Conservation (phyloP, 1,284 basidiomycete species). For the Pseudomicrostroma phylloplanum region DNA sequence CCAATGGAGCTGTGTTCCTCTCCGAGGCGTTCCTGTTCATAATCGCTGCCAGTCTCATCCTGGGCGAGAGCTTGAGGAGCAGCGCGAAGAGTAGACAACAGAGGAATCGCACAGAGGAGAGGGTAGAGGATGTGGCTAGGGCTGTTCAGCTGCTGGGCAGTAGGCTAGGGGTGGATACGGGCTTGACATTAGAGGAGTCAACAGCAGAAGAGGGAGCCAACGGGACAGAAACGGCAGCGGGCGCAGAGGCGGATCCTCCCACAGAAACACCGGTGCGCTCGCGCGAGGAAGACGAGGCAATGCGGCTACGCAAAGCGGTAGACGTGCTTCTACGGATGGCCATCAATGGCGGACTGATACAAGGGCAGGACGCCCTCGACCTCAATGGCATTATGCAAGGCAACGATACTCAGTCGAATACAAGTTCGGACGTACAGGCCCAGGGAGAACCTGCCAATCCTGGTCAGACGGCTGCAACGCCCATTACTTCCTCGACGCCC, state of each 20-base stretch:
- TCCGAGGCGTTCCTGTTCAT: constrained; percentile 46
- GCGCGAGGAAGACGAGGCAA: constrained; percentile 19
- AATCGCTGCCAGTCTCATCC: constrained; percentile 42
- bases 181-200: too few species aligned
- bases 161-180: constrained; percentile 24
- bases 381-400: constrained; percentile 27
- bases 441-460: too few species aligned
- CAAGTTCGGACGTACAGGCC: too few species aligned
- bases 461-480: too few species aligned
- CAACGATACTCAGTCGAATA: background rate
- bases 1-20: constrained; percentile 44
- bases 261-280: background rate
- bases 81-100: constrained; percentile 38
- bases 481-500: constrained; percentile 23
- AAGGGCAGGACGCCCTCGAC: constrained; percentile 31
- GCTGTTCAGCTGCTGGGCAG: background rate
- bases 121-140: constrained; percentile 23
- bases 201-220: background rate
- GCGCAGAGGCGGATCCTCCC: background rate
- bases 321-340: constrained; percentile 34
- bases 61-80: constrained; percentile 44
- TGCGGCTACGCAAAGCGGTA: constrained; percentile 28
- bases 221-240: background rate
- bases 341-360: constrained; percentile 31
- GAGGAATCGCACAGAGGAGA: constrained; percentile 38